Percentiles rank a stretch among this genome's conserved stretches.
These are phyloP conservation scores for Blumeria hordei DNA, from an alignment of 2,329 filamentous ascomycete species.

Conservation along the genomic window DNA sequence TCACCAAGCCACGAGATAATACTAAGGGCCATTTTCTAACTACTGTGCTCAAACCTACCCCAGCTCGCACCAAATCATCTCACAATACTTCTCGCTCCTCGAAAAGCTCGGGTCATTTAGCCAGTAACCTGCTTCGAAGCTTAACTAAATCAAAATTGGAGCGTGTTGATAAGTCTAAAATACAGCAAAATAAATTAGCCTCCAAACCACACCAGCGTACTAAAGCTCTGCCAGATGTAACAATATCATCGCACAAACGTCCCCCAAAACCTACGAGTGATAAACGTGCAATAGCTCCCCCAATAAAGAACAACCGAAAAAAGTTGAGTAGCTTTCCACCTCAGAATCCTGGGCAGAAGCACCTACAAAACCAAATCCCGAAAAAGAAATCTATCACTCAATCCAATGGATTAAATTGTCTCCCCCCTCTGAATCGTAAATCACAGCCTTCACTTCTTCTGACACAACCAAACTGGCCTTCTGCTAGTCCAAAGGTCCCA, in stretches of 20 bases:
- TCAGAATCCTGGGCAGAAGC: background rate
- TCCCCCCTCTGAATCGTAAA: background rate
- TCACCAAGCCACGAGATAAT: constrained; percentile 32
- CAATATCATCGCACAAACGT: too few species aligned
- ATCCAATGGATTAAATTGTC: too few species aligned
- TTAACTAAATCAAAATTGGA: too few species aligned
- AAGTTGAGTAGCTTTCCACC: background rate
- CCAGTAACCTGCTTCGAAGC: background rate
- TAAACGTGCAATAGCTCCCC: too few species aligned
- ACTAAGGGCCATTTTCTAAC: constrained; percentile 49
- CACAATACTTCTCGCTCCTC: constrained; percentile 14
- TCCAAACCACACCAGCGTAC: too few species aligned
- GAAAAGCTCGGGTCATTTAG: background rate
- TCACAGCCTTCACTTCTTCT: background rate
- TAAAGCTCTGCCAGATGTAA: too few species aligned
- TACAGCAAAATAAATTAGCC: too few species aligned
- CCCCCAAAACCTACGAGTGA: too few species aligned
- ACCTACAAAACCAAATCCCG: background rate
- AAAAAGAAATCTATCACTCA: background rate
- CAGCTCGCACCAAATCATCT: constrained; percentile 17
- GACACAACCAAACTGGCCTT: background rate
- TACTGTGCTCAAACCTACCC: constrained; percentile 31
- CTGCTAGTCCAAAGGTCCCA: background rate
- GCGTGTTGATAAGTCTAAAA: too few species aligned
- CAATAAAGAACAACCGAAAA: background rate